Conservation (phyloP, 2,329 filamentous ascomycete species). For the Colletotrichum limetticola region DNA sequence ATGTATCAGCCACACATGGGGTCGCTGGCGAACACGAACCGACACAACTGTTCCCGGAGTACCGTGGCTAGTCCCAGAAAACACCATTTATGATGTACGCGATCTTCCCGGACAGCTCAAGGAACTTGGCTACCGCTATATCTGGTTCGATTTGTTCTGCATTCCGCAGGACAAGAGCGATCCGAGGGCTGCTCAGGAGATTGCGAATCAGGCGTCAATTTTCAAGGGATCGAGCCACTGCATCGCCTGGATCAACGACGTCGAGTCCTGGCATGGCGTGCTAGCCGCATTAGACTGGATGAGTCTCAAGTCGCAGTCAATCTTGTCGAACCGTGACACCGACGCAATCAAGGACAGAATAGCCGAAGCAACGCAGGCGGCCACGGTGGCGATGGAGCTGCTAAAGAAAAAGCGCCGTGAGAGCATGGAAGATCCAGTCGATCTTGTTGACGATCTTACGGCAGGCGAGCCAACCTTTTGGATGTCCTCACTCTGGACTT, state of each 20-base stretch:
- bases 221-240: not conserved
- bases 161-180: not conserved
- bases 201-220: not conserved
- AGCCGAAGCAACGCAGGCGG: not conserved
- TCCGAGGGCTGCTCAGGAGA: not conserved
- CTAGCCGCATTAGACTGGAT: not conserved
- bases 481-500: not conserved
- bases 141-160: not conserved
- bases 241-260: not conserved
- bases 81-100: not conserved
- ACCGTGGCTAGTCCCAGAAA: not conserved
- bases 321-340: not conserved
- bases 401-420: not conserved
- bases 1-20: not conserved
- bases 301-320: not conserved
- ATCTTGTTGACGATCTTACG: not conserved
- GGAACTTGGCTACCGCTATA: not conserved
- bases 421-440: not conserved
- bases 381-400: not conserved
- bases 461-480: not conserved
- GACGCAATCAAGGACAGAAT: not conserved
- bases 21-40: not conserved
- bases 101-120: not conserved
- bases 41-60: not conserved
- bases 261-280: not conserved